Base-by-base conservation (phyloP, 192 early-diverging fungal species). In the Mortierella alpina region DNA sequence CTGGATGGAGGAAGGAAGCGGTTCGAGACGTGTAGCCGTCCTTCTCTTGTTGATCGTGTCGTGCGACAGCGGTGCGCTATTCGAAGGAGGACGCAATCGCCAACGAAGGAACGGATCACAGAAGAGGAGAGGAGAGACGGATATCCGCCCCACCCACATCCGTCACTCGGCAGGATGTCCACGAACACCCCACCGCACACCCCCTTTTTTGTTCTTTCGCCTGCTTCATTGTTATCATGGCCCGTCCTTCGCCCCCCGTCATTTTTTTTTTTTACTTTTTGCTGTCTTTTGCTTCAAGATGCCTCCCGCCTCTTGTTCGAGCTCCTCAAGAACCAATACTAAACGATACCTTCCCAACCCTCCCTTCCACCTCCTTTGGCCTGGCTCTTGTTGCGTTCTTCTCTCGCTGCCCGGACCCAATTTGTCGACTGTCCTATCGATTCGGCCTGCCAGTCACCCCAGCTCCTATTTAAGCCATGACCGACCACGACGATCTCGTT, bases 401-500 rank as follows among this genome's bases (percentile, higher is more conserved):
- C 44, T 31, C 31, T 31, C 31, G 31, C 31, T 31, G 31, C 31
- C 1, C 31, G 31, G 31, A 31, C 3, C 31, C 31, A 31, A 31
- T 56, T 56, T 18, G 18, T 56, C 54, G 54, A 18, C 31, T 31
- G 44, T 52, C 54, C 57, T 73, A 56, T 63, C 60, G 51, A 41
- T 66, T 63, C 56, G 52, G 48, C 51, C 61, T 59, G n/a, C 44
- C 41, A 48, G 22, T 40, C 53, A 39, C 44, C 40, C 47, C 61
- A 31, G 45, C 22, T 46, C 17, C 59, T 54, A 52, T 50, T 59
- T 40, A 45, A 50, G 77, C 41, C 54, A 84, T 84, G 83, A 73
- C 86, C 63, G 89, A 89, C 66, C 88, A 92, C 87, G 95, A 96
- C 83, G 96, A 98, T 75, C 90, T 98, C 59, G 94, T 98, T 86